A percentile compares a stretch with the other conserved stretches of the same genome.
Evolutionary conservation across 805 yeast species (phyloP).

Genomic region (Candida sonorensis): DNA sequence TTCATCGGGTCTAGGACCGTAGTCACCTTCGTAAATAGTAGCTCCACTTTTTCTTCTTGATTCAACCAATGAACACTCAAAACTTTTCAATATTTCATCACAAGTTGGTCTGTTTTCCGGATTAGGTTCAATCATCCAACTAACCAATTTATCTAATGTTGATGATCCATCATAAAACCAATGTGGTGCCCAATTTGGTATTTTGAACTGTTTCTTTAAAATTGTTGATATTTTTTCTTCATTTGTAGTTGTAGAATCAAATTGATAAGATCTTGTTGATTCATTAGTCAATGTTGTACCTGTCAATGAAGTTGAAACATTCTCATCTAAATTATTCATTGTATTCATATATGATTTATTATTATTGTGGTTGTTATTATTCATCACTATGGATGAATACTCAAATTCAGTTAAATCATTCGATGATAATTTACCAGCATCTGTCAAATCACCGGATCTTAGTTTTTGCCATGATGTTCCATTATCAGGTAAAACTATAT

Average conservation of each 20-base stretch:
- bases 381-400: conserved; percentile 15
- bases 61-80: conserved; percentile 75
- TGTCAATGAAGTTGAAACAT: too few species aligned
- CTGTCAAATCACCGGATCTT: conserved; percentile 90
- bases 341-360: too few species aligned
- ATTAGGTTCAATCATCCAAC: conserved; percentile 83
- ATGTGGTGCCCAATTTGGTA: conserved; percentile 84
- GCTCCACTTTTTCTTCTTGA: conserved; percentile 84
- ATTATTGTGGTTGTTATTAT: conserved; percentile 7
- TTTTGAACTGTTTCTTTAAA: conserved; percentile 14
- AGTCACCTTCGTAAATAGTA: conserved; percentile 91
- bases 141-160: conserved; percentile 71
- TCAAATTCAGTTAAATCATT: conserved; percentile 45
- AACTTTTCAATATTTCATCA: conserved; percentile 54
- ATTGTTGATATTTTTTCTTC: conserved; percentile 6
- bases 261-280: too few species aligned
- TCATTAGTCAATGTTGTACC: too few species aligned
- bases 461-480: conserved; percentile 96
- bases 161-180: conserved; percentile 70
- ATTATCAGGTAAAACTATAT: conserved; percentile 89
- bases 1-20: conserved; percentile 66
- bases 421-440: conserved; percentile 82
- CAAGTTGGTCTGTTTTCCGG: conserved; percentile 82
- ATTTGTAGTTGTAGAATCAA: conserved; percentile 2
- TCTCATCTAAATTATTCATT: too few species aligned